A percentile compares a stretch with the other conserved stretches of the same genome.
These are phyloP conservation scores for Pseudoturritis turrita DNA, from an alignment of 345 rosid genomes.

Conservation along the genomic window DNA sequence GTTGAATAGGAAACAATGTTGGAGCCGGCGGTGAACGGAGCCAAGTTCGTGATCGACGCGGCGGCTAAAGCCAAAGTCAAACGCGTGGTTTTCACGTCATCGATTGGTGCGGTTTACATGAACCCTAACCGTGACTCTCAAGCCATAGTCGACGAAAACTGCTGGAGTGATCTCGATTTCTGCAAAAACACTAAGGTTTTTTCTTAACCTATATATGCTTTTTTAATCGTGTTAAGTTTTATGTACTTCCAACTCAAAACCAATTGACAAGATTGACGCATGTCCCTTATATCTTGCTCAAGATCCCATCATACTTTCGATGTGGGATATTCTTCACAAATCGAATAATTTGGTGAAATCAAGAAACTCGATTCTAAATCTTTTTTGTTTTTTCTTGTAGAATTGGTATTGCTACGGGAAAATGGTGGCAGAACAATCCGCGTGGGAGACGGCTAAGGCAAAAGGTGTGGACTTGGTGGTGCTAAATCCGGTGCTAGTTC, in stretches of 20 bases:
- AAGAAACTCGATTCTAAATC: too few species aligned
- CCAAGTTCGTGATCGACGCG: constrained; percentile 72
- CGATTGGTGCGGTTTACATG: constrained; percentile 91
- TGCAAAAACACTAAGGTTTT: constrained; percentile 91
- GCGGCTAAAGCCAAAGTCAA: constrained; percentile 81
- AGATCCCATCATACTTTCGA: too few species aligned
- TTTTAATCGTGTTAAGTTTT: too few species aligned
- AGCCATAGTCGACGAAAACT: constrained; percentile 72
- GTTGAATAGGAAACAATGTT: constrained; percentile 76
- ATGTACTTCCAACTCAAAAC: too few species aligned
- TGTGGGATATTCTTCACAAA: too few species aligned
- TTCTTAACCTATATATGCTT: too few species aligned
- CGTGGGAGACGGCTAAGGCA: constrained; percentile 68
- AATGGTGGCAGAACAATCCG: constrained; percentile 85
- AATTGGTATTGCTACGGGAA: constrained; percentile 98
- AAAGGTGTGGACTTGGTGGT: constrained; percentile 85
- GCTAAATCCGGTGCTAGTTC: constrained; percentile 79
- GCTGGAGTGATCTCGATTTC: constrained; percentile 96
- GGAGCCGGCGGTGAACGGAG: constrained; percentile 94
- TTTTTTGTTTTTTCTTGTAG: constrained; percentile 31
- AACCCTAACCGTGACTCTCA: constrained; percentile 79
- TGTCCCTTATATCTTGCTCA: too few species aligned
- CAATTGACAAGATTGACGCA: too few species aligned
- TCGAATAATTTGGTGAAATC: too few species aligned
- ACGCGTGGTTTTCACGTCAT: constrained; percentile 90